These are phyloP conservation scores for Metschnikowia peoriensis DNA, from an alignment of 805 yeast genomes.

Conservation along the genomic window DNA sequence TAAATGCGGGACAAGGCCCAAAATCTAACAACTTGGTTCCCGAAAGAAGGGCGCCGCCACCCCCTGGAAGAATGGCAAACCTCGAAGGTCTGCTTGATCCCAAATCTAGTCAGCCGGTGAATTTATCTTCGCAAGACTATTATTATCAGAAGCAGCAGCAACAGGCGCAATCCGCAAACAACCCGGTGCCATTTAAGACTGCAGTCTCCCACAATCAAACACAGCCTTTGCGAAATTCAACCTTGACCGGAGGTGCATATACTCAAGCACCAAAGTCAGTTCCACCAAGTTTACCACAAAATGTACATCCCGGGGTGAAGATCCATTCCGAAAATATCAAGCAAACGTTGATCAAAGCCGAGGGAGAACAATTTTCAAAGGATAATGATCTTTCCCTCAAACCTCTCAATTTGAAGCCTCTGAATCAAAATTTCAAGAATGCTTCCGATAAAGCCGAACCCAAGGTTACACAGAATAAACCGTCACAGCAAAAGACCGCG, in stretches of 20 bases:
- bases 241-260: conserved; percentile 26
- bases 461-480: conserved; percentile 2
- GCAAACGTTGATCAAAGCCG: conserved; percentile 22
- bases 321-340: conserved; percentile 27
- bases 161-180: neutral
- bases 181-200: neutral
- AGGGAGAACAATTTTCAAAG: neutral
- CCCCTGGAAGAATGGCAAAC: conserved; percentile 31
- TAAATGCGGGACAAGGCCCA: conserved; percentile 20
- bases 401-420: conserved; percentile 17
- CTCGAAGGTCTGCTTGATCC: neutral
- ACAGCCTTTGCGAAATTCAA: conserved; percentile 14
- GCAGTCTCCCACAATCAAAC: conserved; percentile 17
- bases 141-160: neutral
- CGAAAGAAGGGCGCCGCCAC: conserved; percentile 56
- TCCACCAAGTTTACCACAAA: conserved; percentile 33
- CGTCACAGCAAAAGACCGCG: conserved; percentile 27
- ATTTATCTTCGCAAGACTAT: neutral
- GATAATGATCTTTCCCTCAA: conserved; percentile 10
- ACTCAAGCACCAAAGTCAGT: conserved; percentile 17
- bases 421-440: conserved; percentile 14
- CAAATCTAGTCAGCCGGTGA: neutral
- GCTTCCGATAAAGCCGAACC: neutral
- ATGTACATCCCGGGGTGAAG: conserved; percentile 34
- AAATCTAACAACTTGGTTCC: conserved; percentile 38